A percentile compares a stretch with the other conserved stretches of the same genome.
These are phyloP conservation scores for Withania somnifera DNA, from an alignment of 305 asterid genomes.

Conservation along the genomic window DNA sequence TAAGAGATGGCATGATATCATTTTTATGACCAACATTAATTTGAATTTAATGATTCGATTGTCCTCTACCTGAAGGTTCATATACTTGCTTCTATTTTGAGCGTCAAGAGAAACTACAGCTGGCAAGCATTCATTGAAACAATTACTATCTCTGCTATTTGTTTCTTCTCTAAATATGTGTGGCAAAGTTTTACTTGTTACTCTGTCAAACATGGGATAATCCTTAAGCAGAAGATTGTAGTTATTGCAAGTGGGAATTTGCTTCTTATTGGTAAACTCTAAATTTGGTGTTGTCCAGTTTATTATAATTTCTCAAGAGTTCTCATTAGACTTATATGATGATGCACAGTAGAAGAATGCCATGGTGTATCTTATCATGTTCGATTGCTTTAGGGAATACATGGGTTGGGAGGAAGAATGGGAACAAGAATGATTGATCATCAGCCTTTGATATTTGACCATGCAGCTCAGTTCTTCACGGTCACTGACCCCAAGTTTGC, in stretches of 20 bases:
- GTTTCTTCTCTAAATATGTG: not conserved
- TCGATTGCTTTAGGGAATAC: conserved; percentile 56
- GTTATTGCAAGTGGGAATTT: not conserved
- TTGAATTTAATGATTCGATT: not conserved
- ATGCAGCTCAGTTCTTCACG: conserved; percentile 94
- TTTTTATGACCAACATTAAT: no score
- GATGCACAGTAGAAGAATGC: not conserved
- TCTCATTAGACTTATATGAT: not conserved
- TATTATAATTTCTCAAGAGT: not conserved
- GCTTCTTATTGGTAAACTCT: not conserved
- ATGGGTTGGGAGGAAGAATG: conserved; percentile 95
- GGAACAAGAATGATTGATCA: conserved; percentile 76
- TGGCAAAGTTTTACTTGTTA: not conserved
- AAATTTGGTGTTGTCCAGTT: not conserved
- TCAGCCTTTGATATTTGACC: conserved; percentile 64
- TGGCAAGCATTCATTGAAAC: not conserved
- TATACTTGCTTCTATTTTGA: not conserved
- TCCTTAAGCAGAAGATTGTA: not conserved
- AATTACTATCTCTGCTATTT: not conserved
- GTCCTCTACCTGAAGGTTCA: not conserved
- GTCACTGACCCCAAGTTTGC: conserved; percentile 55
- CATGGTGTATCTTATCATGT: conserved; percentile 19
- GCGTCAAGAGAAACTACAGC: not conserved
- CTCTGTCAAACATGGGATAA: not conserved
- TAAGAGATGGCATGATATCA: no score